Conservation (phyloP, 176 grass and related monocot species). For the Phyllostachys edulis region DNA sequence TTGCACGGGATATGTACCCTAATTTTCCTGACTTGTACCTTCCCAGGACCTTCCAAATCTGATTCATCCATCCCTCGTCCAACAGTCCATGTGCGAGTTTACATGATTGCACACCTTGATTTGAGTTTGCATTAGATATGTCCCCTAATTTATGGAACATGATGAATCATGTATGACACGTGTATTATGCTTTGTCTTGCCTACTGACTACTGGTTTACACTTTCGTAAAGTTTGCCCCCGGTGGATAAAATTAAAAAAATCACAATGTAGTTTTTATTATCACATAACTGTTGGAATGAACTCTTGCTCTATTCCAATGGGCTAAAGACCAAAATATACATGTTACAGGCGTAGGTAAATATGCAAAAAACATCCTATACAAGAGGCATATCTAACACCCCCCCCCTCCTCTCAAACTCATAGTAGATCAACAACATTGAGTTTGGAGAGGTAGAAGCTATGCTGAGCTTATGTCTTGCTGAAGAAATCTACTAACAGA, state of each 20-base stretch:
- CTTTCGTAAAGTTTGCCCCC: neutral
- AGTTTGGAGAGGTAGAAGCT: too few relatives aligned
- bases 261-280: neutral
- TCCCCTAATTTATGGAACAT: neutral
- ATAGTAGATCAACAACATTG: too few relatives aligned
- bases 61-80: neutral
- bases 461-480: too few relatives aligned
- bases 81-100: neutral
- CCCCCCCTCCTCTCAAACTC: too few relatives aligned
- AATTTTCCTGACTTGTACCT: neutral
- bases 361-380: too few relatives aligned
- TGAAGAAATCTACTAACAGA: too few relatives aligned
- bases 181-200: neutral
- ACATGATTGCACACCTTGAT: neutral
- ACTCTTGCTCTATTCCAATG: too few relatives aligned
- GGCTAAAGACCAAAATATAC: too few relatives aligned
- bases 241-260: too few relatives aligned
- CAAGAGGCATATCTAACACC: too few relatives aligned
- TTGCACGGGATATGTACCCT: neutral
- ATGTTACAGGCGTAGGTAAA: too few relatives aligned
- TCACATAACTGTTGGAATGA: too few relatives aligned
- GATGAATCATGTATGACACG: neutral
- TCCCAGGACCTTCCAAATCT: neutral
- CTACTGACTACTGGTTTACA: neutral
- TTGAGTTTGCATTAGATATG: neutral